These are phyloP conservation scores for Penicillium sp. DNA, from an alignment of 2,329 filamentous ascomycete species.

Conservation along the genomic window DNA sequence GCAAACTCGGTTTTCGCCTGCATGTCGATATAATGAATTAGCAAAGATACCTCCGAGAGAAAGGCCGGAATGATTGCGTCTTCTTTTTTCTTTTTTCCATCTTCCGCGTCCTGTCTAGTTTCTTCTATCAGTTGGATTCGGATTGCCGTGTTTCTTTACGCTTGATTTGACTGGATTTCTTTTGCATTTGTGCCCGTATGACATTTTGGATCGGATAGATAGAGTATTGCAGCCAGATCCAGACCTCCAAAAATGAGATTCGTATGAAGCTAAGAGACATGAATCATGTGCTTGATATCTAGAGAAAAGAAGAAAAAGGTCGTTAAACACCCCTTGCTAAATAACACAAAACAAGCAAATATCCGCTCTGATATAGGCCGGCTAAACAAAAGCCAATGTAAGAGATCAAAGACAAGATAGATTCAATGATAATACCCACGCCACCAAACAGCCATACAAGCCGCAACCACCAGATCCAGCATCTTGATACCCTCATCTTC, in stretches of 20 bases:
- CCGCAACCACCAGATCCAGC: constrained; percentile 85
- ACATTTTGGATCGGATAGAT: constrained; percentile 10
- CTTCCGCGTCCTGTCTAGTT: not conserved
- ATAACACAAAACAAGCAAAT: not conserved
- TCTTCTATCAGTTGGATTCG: not conserved
- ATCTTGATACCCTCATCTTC: constrained; percentile 89
- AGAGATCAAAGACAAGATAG: not conserved
- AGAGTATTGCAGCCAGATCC: constrained; percentile 9
- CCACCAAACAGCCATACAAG: constrained; percentile 94
- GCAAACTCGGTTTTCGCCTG: constrained; percentile 13
- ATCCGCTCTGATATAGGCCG: constrained; percentile 1
- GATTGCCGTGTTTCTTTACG: not conserved
- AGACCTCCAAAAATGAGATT: constrained; percentile 1
- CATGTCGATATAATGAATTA: constrained; percentile 26
- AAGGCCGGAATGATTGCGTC: constrained; percentile 20
- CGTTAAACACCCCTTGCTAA: not conserved
- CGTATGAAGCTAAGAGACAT: not conserved
- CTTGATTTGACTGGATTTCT: not conserved
- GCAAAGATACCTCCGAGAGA: constrained; percentile 26
- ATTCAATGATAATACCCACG: constrained; percentile 59
- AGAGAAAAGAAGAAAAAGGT: not conserved
- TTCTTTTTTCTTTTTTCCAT: not conserved
- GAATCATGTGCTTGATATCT: not conserved
- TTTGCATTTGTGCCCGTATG: not conserved
- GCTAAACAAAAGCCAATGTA: not conserved